Percentiles rank a stretch among this genome's conserved stretches.
Conservation (phyloP, 208 protist genomes). For the Leishmania guyanensis region DNA sequence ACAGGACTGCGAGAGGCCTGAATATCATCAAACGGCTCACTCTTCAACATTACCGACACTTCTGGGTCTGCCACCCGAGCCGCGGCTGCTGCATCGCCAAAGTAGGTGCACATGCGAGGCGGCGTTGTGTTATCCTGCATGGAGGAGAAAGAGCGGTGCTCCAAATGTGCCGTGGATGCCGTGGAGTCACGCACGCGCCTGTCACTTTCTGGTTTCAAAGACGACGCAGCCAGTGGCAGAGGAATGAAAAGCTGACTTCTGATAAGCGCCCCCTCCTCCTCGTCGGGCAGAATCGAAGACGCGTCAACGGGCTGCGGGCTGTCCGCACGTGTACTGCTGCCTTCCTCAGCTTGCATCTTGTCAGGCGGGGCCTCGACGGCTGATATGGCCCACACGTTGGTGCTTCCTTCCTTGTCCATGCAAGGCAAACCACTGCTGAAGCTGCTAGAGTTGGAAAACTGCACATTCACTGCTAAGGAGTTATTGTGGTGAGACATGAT, state of each 20-base stretch:
- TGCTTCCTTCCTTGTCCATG: background rate
- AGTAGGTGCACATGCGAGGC: slow-evolving; percentile 18
- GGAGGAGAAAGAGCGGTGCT: slow-evolving; percentile 8
- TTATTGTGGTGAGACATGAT: background rate
- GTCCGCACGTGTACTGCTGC: background rate
- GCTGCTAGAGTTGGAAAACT: slow-evolving; percentile 24
- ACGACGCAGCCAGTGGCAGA: background rate
- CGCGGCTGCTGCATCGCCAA: background rate
- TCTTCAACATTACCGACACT: background rate
- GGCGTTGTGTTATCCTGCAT: slow-evolving; percentile 15
- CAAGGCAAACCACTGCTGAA: slow-evolving; percentile 10
- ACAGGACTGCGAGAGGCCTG: background rate
- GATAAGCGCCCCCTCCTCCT: background rate
- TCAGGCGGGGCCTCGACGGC: too few relatives aligned
- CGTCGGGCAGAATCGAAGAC: background rate
- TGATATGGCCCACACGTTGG: background rate
- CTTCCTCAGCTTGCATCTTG: background rate
- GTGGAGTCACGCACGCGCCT: background rate
- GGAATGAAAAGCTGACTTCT: background rate
- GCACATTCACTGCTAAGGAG: background rate
- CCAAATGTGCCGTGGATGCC: background rate
- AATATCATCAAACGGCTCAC: background rate
- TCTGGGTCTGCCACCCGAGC: background rate
- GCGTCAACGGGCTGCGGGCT: background rate
- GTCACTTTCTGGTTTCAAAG: background rate